Percentiles rank a stretch among this genome's conserved stretches.
Evolutionary conservation across 2,329 filamentous ascomycete genomes (phyloP).

Genomic region (Talaromyces islandicus): DNA sequence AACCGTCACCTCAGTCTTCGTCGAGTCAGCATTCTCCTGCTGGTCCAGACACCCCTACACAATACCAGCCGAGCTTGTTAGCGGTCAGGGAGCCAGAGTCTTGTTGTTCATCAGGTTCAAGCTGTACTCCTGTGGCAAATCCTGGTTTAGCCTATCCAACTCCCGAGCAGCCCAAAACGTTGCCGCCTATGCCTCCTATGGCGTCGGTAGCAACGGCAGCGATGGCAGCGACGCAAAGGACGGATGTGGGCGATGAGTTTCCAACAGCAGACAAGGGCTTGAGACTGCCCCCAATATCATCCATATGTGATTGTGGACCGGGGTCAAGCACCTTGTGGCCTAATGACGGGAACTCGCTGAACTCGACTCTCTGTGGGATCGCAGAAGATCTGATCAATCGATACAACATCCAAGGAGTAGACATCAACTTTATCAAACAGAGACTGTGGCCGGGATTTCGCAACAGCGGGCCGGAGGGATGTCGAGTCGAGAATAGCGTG

Average conservation of each 20-base stretch:
- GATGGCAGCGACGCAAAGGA: background rate
- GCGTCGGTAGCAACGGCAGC: too few species aligned
- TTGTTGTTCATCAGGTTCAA: background rate
- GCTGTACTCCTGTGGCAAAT: background rate
- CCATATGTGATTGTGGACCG: slow-evolving; percentile 9
- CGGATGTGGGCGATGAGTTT: background rate
- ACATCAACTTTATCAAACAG: slow-evolving; percentile 29
- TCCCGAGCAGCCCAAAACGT: background rate
- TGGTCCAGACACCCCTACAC: background rate
- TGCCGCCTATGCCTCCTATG: background rate
- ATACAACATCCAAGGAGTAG: slow-evolving; percentile 30
- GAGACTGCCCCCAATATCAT: slow-evolving; percentile 6
- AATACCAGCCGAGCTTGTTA: background rate
- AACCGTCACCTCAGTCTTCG: background rate
- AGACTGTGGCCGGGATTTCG: slow-evolving; percentile 30
- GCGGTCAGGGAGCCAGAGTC: background rate
- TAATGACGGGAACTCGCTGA: slow-evolving; percentile 20
- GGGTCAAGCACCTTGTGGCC: slow-evolving; percentile 13
- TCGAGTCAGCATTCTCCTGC: background rate
- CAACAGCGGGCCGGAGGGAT: slow-evolving; percentile 23
- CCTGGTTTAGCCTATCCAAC: background rate
- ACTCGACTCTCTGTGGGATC: slow-evolving; percentile 33
- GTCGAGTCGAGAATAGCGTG: slow-evolving; percentile 36
- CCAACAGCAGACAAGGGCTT: background rate
- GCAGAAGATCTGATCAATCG: slow-evolving; percentile 32